A percentile compares a stretch with the other conserved stretches of the same genome.
Evolutionary conservation across 2,329 filamentous ascomycete genomes (phyloP).

Genomic region (Aplosporella prunicola): DNA sequence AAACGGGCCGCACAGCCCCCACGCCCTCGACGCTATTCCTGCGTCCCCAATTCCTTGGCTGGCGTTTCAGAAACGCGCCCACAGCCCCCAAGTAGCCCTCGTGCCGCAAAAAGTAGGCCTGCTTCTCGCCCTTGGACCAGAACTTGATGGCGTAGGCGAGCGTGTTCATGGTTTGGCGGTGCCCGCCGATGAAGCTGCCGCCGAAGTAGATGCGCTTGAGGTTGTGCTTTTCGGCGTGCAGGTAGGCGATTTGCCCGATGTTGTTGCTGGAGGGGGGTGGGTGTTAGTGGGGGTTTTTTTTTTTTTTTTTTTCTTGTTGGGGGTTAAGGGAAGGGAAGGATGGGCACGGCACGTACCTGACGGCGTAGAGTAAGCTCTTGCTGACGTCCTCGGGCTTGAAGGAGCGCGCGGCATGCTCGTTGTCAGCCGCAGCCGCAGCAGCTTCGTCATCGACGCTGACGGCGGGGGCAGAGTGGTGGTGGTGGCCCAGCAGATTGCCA

Average conservation of each 20-base stretch:
- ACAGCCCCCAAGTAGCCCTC: constrained; percentile 93
- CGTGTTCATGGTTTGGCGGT: constrained; percentile 96
- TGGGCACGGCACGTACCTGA: constrained; percentile 46
- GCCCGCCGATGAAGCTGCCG: constrained; percentile 90
- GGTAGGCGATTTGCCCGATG: constrained; percentile 92
- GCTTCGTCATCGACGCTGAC: constrained; percentile 11
- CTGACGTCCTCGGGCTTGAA: constrained; percentile 83
- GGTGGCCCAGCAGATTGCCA: constrained; percentile 35
- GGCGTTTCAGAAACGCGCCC: constrained; percentile 84
- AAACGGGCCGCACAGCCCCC: no score
- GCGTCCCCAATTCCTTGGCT: constrained; percentile 84
- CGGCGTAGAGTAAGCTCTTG: constrained; percentile 82
- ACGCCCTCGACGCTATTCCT: constrained; percentile 63
- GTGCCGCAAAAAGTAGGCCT: constrained; percentile 91
- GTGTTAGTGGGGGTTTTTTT: constrained; percentile 13
- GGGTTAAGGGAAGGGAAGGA: neutral
- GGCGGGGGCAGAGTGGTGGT: no score
- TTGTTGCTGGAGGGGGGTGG: constrained; percentile 66
- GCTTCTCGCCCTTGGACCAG: constrained; percentile 88
- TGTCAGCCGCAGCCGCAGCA: constrained; percentile 20
- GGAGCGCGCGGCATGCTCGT: constrained; percentile 34
- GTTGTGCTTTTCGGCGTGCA: constrained; percentile 92
- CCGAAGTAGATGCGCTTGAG: constrained; percentile 95
- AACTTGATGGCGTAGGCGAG: constrained; percentile 95
- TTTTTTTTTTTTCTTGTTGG: no score